Conservation (phyloP, 257 asterid genomes). For the Leonotis leonurus region DNA sequence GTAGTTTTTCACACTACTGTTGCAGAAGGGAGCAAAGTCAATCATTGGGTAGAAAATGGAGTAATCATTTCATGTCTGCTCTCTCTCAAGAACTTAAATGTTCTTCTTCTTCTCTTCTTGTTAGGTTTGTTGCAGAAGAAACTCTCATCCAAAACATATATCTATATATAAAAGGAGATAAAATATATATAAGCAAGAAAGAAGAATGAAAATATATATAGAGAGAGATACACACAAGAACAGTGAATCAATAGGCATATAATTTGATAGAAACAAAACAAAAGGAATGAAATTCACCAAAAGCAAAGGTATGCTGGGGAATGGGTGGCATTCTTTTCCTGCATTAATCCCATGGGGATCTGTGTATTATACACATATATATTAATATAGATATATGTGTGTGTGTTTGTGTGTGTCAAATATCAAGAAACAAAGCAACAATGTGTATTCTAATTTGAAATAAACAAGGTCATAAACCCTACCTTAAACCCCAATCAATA, state of each 20-base stretch:
- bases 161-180: slow-evolving; percentile 1
- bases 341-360: slow-evolving; percentile 82
- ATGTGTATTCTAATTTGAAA: no score
- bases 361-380: slow-evolving; percentile 39
- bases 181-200: not conserved
- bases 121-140: slow-evolving; percentile 29
- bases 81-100: not conserved
- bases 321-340: slow-evolving; percentile 41
- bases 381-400: not conserved
- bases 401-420: not conserved
- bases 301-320: slow-evolving; percentile 60
- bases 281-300: slow-evolving; percentile 63
- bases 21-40: slow-evolving; percentile 41
- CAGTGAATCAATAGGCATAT: not conserved
- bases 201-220: not conserved
- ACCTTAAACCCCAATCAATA: slow-evolving; percentile 18
- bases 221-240: no score
- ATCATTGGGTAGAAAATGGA: slow-evolving; percentile 40
- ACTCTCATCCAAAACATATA: not conserved
- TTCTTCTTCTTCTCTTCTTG: no score
- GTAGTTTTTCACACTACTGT: not conserved
- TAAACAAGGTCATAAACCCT: slow-evolving; percentile 5
- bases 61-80: slow-evolving; percentile 46
- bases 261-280: slow-evolving; percentile 36
- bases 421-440: no score